A percentile compares a stretch with the other conserved stretches of the same genome.
Evolutionary conservation across 208 protist genomes (phyloP).

Genomic region (Leishmania tarentolae): DNA sequence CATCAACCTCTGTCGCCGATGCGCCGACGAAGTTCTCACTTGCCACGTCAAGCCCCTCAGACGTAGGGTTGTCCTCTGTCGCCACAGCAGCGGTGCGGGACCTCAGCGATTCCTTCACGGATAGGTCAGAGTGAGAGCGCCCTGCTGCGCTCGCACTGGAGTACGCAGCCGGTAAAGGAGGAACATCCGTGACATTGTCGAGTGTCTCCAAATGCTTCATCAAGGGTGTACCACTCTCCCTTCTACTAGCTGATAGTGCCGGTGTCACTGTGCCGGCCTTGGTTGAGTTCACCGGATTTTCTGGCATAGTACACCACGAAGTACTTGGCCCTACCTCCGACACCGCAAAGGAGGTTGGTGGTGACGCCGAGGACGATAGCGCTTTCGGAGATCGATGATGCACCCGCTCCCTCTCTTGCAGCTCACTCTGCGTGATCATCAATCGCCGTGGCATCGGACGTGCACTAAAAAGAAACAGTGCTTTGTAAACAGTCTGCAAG

Average conservation of each 20-base stretch:
- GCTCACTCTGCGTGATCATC: conserved; percentile 8
- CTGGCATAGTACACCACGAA: background rate
- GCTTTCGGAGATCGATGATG: background rate
- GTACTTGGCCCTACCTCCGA: background rate
- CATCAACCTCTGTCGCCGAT: background rate
- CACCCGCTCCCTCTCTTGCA: conserved; percentile 4
- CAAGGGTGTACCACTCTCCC: background rate
- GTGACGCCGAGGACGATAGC: background rate
- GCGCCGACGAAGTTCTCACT: background rate
- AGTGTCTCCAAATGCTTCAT: background rate
- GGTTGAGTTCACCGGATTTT: background rate
- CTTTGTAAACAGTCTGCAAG: conserved; percentile 32
- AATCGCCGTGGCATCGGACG: conserved; percentile 19
- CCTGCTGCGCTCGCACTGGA: conserved; percentile 6
- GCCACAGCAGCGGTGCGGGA: background rate
- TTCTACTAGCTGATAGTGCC: background rate
- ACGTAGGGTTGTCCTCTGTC: background rate
- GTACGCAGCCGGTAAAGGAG: conserved; percentile 13
- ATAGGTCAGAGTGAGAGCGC: conserved; percentile 13
- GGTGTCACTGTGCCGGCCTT: background rate
- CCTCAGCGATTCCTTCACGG: background rate
- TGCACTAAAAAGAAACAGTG: conserved; percentile 27
- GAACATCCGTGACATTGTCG: conserved; percentile 33
- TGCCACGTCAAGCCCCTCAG: background rate
- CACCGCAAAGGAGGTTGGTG: background rate